Conservation (phyloP, 352 stramenopile species). For the Phytophthora sp. region DNA sequence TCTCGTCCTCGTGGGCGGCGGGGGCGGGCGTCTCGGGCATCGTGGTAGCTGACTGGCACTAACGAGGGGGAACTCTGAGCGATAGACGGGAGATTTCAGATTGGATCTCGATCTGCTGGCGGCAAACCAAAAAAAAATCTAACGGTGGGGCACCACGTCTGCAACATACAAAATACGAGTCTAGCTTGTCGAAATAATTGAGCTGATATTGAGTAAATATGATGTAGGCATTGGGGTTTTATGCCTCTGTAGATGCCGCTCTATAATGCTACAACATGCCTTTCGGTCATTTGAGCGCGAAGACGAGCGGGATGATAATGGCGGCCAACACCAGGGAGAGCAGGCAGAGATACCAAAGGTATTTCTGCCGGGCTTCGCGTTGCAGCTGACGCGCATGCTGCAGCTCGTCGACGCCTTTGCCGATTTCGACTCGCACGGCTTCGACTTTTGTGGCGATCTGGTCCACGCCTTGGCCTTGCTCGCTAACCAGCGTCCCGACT, state of each 20-base stretch:
- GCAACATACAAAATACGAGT: not conserved
- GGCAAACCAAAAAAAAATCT: constrained; percentile 11
- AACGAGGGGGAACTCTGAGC: not conserved
- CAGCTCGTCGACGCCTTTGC: constrained; percentile 71
- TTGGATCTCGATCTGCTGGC: constrained; percentile 35
- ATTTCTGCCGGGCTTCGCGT: constrained; percentile 68
- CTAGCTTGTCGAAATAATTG: constrained; percentile 1
- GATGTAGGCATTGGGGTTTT: too few relatives aligned
- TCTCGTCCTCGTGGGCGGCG: constrained; percentile 40
- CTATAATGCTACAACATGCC: constrained; percentile 17
- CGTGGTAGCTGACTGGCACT: not conserved
- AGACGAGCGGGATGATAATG: constrained; percentile 61
- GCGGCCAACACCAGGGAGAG: constrained; percentile 43
- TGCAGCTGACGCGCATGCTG: constrained; percentile 67
- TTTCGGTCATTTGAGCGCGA: constrained; percentile 36
- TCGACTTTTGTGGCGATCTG: constrained; percentile 81
- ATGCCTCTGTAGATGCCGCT: too few relatives aligned
- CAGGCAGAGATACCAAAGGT: constrained; percentile 52
- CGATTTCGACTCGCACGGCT: constrained; percentile 74
- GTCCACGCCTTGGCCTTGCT: constrained; percentile 74
- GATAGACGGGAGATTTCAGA: constrained; percentile 36
- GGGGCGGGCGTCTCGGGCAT: constrained; percentile 59
- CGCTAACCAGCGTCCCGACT: constrained; percentile 61
- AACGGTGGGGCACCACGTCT: not conserved
- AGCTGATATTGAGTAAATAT: not conserved